Evolutionary conservation across 2,329 filamentous ascomycete species (phyloP), one percentile per base, ranked within the genome.

Genomic region (Diaporthe citri): DNA sequence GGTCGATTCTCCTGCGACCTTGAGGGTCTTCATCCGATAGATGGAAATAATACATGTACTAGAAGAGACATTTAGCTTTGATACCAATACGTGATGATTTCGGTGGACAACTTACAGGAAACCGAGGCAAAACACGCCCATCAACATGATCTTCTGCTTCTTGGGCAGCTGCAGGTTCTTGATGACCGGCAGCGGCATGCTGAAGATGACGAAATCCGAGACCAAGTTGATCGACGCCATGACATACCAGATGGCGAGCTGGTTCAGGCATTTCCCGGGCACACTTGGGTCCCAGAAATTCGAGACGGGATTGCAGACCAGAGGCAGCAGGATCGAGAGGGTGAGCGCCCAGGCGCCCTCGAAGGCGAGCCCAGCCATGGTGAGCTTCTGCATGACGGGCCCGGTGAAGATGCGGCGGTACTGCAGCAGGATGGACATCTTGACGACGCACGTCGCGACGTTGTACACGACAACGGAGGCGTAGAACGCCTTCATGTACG

Each of bases 341-440:
- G 75, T 78, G 17, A 79, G 25, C 1, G 78, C 77, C 80, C 80
- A 82, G 12, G 74, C 59, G 20, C 57, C 39, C 56, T 81, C 70
- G 55, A 81, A 77, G 57, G 71, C 55, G n/a, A 82, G 73, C 0
- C 72, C 71, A 3, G 46, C 73, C 20, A 76, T 13, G 15, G 78
- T 80, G 7, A 78, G 52, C 15, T 62, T 76, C 52, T 79, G 79
- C 62, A 82, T 81, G n/a, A 64, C 51, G 0, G 56, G 43, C 20
- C 76, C 76, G 17, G 78, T 74, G 70, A 84, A 84, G 25, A 84
- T 81, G 22, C 83, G 80, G 3, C 82, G 79, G 79, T 84, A 84
- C 74, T 84, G 82, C 12, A 84, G 75, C 10, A 84, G 75, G 72
- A 84, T 83, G 25, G 82, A 82, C 15, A 81, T 77, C 74, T 84